phyloP scores from a whole-genome alignment of 257 asterid genomes.

The Fraxinus anomala region DNA sequence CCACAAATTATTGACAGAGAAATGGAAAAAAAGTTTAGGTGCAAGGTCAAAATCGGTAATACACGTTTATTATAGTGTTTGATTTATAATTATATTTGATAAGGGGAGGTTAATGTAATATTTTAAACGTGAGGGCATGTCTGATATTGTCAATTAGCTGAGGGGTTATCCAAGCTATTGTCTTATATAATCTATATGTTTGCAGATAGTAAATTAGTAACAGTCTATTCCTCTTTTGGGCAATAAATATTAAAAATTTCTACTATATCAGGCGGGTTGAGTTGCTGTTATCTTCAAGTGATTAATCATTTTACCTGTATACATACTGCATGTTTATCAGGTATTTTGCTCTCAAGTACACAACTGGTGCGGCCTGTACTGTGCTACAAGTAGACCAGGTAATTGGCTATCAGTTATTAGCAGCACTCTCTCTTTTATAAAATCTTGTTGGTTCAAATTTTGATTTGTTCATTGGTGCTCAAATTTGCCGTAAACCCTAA shows the following conservation, averaged over 20 bases:
- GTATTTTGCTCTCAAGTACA: slow-evolving; percentile 83
- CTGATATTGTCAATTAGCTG: neutral
- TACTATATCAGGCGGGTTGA: neutral
- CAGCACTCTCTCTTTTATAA: neutral
- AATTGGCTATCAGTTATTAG: slow-evolving; percentile 18
- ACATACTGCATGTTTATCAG: slow-evolving; percentile 41
- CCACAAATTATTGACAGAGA: neutral
- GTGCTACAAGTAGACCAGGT: slow-evolving; percentile 99
- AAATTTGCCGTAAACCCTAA: neutral
- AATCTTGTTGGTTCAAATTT: neutral
- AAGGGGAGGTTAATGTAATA: neutral
- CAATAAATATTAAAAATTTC: neutral
- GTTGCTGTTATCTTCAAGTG: neutral
- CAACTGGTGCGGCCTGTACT: slow-evolving; percentile 94
- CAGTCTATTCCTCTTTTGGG: neutral
- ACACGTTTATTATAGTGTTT: neutral
- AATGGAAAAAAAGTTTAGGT: neutral
- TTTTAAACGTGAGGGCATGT: neutral
- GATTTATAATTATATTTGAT: neutral
- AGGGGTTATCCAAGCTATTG: neutral
- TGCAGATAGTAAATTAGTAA: neutral
- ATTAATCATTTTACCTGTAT: slow-evolving; percentile 23
- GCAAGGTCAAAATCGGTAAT: neutral
- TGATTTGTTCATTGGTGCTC: neutral
- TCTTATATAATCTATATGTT: neutral